Conservation (phyloP, 2,329 filamentous ascomycete species). For the Sarocladiaceae sp. region DNA sequence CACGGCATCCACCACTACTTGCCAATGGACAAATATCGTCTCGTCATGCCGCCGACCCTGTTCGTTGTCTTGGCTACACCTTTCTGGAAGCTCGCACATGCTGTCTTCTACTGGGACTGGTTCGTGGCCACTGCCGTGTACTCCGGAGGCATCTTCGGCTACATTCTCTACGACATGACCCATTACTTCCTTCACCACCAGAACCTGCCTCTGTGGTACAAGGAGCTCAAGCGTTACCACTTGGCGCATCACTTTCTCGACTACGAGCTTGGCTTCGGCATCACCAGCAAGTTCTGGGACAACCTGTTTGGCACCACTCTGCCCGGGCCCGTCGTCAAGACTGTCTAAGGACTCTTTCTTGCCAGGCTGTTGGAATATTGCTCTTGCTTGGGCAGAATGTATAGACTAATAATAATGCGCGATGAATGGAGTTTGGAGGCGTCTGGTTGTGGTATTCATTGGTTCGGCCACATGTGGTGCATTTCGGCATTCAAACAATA, state of each 20-base stretch:
- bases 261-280: slow-evolving; percentile 95
- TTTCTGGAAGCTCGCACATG: slow-evolving; percentile 88
- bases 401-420: slow-evolving; percentile 6
- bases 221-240: slow-evolving; percentile 93
- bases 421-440: slow-evolving; percentile 8
- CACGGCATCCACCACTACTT: slow-evolving; percentile 98
- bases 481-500: background rate
- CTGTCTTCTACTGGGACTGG: slow-evolving; percentile 82
- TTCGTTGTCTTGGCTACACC: slow-evolving; percentile 80
- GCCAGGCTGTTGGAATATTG: background rate
- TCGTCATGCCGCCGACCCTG: slow-evolving; percentile 93
- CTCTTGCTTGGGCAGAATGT: background rate
- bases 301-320: slow-evolving; percentile 86
- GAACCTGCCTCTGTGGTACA: slow-evolving; percentile 87
- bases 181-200: slow-evolving; percentile 98
- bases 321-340: slow-evolving; percentile 28
- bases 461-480: background rate
- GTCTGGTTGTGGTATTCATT: background rate
- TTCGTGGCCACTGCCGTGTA: slow-evolving; percentile 72
- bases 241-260: slow-evolving; percentile 96
- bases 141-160: slow-evolving; percentile 91
- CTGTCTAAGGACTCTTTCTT: slow-evolving; percentile 18
- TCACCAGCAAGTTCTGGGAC: slow-evolving; percentile 97
- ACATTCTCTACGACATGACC: slow-evolving; percentile 93
- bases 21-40: slow-evolving; percentile 96